Percentiles rank a stretch among this genome's conserved stretches.
These are phyloP conservation scores for Fusarium agapanthi DNA, from an alignment of 2,329 filamentous ascomycete genomes.

Conservation along the genomic window DNA sequence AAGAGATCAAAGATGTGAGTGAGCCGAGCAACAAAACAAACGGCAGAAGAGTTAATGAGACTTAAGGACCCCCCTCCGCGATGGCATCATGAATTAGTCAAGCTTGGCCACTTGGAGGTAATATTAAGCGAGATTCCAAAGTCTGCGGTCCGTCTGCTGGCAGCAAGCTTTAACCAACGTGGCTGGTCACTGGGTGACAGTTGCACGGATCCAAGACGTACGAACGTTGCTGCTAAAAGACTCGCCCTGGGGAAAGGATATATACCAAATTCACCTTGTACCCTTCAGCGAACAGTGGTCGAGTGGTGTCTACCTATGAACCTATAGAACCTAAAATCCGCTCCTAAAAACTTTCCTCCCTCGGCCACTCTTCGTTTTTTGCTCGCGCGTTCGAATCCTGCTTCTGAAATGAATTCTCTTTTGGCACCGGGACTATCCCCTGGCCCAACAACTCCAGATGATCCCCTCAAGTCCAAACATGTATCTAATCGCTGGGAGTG, in stretches of 20 bases:
- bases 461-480: fast-evolving
- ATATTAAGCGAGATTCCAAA: neutral
- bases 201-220: neutral
- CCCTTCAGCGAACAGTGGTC: slow-evolving; percentile 12
- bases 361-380: slow-evolving; percentile 13
- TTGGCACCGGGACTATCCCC: neutral
- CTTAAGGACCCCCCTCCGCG: no score
- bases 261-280: neutral
- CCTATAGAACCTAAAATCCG: neutral
- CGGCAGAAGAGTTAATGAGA: neutral
- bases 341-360: neutral
- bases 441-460: neutral
- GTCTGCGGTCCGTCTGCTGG: neutral
- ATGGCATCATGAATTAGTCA: no score
- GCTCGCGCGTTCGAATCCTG: neutral
- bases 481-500: fast-evolving
- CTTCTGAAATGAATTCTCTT: fast-evolving
- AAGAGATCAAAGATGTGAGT: neutral
- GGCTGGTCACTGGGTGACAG: neutral
- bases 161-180: no score
- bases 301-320: slow-evolving; percentile 11
- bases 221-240: neutral
- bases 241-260: neutral
- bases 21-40: fast-evolving
- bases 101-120: neutral